Base-by-base conservation (phyloP, 2,329 filamentous ascomycete species). In the Chrysoporthe austroafricana region DNA sequence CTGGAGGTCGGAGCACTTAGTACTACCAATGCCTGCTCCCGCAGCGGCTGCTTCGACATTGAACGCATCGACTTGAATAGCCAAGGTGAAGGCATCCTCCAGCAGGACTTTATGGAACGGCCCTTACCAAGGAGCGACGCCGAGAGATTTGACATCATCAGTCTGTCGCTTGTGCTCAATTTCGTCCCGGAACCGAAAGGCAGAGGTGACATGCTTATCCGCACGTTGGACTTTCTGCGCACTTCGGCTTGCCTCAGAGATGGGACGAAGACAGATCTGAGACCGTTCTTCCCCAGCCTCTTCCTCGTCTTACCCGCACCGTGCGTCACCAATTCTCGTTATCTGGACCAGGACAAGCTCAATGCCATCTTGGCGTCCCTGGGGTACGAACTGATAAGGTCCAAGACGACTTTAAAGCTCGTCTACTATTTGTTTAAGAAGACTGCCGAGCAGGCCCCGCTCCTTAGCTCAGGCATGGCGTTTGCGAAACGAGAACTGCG, bases 81-180 rank as follows among this genome's bases (percentile, higher is more conserved):
- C 69, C 93, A 97, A 75, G 90, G 90, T 59, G 84, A 90, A 1
- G 90, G 88, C 0, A 99, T 99, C 72, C 76, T 89, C 67, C 89
- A 96, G 77, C 93, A 97, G 76, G 93, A 99, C 77, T 98, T 99
- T 75, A 97, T 99, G 94, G 81, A 93, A 72, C 86, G 94, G 36
- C 92, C 94, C 0, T 78, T 95, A 3, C 95, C 95, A 0, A 76
- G 76, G 5, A 77, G 84, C 32, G 81, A 85, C 6, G 77, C 81
- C 0, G 89, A 94, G 52, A 83, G 82, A 32, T 98, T 98, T 76
- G 93, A 99, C 76, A 87, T 98, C 63, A 90, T 99, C 74, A 97
- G 94, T 62, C 83, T 99, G 34, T 97, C 94, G 9, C 82, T 99
- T 64, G 96, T 99, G 5, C 84, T 99, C 70, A 99, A 99, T 78